Conservation (phyloP, 73 alveolate species). For the Tetrahymena malaccensis region DNA sequence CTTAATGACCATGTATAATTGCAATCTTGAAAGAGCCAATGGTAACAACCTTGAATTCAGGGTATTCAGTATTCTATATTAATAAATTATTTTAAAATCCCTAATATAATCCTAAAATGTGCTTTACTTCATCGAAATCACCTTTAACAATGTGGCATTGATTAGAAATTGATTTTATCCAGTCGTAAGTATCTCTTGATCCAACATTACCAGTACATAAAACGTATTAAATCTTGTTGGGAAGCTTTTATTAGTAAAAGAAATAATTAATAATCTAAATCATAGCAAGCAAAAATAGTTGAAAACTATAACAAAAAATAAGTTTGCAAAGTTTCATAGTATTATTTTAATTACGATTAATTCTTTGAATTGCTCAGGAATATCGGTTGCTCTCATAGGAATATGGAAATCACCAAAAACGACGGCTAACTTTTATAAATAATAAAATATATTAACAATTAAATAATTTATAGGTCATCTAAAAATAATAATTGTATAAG, state of each 20-base stretch:
- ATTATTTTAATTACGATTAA: background rate
- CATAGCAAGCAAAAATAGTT: background rate
- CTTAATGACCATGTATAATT: conserved; percentile 88
- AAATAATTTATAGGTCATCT: background rate
- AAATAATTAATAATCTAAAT: background rate
- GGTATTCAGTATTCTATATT: conserved; percentile 18
- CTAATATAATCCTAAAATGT: background rate
- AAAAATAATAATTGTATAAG: background rate
- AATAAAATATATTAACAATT: background rate
- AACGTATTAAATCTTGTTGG: conserved; percentile 83
- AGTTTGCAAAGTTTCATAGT: background rate
- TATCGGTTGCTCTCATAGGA: conserved; percentile 73
- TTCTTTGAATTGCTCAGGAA: conserved; percentile 75
- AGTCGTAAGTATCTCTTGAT: conserved; percentile 82
- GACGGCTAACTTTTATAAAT: conserved; percentile 53
- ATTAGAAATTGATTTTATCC: conserved; percentile 61
- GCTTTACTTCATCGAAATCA: conserved; percentile 75
- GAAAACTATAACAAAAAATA: background rate
- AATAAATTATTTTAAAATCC: too few species aligned
- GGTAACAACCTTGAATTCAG: conserved; percentile 73
- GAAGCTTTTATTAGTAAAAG: conserved; percentile 40
- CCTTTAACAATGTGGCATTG: conserved; percentile 83
- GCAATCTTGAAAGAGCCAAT: conserved; percentile 89
- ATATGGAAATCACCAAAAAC: conserved; percentile 82
- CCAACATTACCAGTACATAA: conserved; percentile 91